A percentile compares a stretch with the other conserved stretches of the same genome.
phyloP scores from a whole-genome alignment of 169 alveolate species.

The Eimeria praecox region DNA sequence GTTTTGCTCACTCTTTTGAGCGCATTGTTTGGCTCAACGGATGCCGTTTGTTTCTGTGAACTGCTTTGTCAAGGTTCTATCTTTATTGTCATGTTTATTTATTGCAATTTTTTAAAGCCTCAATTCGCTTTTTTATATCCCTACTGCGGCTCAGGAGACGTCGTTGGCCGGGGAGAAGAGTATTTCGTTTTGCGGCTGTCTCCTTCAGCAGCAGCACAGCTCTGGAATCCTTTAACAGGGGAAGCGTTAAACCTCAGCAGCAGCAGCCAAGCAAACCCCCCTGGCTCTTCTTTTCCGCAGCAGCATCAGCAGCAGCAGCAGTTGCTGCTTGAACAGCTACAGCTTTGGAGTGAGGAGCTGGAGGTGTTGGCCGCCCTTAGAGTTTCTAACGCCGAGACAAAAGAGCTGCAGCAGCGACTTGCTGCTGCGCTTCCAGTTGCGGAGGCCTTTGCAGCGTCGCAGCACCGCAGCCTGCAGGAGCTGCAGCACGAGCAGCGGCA shows the following conservation, averaged over 20 bases:
- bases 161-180: constrained; percentile 33
- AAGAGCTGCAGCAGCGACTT: constrained; percentile 7
- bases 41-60: background rate
- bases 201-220: constrained; percentile 48
- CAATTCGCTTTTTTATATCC: no score
- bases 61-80: no score
- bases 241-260: background rate
- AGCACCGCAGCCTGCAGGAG: constrained; percentile 29
- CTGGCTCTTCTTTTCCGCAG: background rate
- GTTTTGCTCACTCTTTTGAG: background rate
- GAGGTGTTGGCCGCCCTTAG: background rate
- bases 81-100: no score
- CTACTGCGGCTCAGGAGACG: constrained; percentile 5
- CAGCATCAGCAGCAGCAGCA: constrained; percentile 52
- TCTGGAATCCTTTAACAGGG: constrained; percentile 67
- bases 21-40: background rate
- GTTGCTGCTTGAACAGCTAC: background rate
- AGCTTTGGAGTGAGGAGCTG: constrained; percentile 6
- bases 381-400: background rate
- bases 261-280: background rate
- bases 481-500: background rate
- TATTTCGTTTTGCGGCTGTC: constrained; percentile 71
- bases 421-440: background rate
- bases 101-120: no score
- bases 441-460: background rate